Evolutionary conservation across 768 basidiomycete genomes (phyloP).

Genomic region (Pleurotus eryngii): DNA sequence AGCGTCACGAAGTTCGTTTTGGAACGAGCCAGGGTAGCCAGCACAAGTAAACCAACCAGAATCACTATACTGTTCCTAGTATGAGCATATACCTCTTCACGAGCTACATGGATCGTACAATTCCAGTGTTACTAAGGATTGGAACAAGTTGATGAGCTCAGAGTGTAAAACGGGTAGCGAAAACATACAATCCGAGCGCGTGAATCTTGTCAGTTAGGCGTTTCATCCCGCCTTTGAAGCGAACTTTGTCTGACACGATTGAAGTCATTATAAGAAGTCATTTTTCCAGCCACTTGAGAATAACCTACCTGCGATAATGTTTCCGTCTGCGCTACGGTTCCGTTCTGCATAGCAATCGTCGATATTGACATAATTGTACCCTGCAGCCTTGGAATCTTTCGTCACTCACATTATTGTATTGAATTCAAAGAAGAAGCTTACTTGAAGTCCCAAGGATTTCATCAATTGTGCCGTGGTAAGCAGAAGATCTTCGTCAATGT

Average conservation of each 20-base stretch:
- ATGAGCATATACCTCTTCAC: neutral
- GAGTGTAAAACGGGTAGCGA: neutral
- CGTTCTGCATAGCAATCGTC: conserved; percentile 67
- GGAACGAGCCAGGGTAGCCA: conserved; percentile 61
- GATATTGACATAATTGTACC: conserved; percentile 59
- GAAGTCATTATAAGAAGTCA: neutral
- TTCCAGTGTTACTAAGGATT: conserved; percentile 28
- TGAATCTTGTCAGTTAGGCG: neutral
- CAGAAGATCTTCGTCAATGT: conserved; percentile 53
- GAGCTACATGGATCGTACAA: conserved; percentile 19
- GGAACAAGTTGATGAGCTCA: neutral
- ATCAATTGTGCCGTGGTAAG: conserved; percentile 48
- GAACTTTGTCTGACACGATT: conserved; percentile 35
- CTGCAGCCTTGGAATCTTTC: conserved; percentile 38
- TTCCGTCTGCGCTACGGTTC: conserved; percentile 43
- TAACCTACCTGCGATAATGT: conserved; percentile 48
- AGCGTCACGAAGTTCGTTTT: conserved; percentile 55
- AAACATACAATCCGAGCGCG: neutral
- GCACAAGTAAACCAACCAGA: conserved; percentile 70
- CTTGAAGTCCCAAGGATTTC: conserved; percentile 52
- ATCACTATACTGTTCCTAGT: conserved; percentile 44
- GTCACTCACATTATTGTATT: no score
- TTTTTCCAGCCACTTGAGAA: no score
- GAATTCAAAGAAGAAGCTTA: conserved; percentile 8
- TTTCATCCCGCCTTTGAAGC: conserved; percentile 30